phyloP scores from a whole-genome alignment of 306 rosid species.

The Prunus padus region DNA sequence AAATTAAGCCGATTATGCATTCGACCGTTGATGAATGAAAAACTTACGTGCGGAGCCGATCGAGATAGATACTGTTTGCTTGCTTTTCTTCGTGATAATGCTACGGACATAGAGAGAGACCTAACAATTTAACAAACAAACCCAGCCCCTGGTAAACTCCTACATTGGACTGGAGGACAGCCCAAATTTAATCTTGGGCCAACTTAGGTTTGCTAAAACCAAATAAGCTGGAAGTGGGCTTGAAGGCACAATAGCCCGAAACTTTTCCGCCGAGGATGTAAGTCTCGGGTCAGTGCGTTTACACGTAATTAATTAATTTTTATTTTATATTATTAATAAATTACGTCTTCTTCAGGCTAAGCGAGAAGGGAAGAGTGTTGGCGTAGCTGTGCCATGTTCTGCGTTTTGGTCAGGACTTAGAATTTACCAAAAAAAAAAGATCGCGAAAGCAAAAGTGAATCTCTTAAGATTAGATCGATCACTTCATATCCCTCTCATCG shows the following conservation, averaged over 20 bases:
- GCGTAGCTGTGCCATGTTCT: background rate
- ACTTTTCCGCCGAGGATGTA: background rate
- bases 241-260: background rate
- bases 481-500: background rate
- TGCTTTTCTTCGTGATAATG: no score
- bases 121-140: no score
- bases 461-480: slow-evolving; percentile 13
- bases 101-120: no score
- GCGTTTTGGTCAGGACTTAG: background rate
- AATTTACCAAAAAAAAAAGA: background rate
- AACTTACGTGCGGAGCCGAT: no score
- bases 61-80: no score
- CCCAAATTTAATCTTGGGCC: no score
- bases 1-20: no score
- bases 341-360: background rate
- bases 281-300: background rate
- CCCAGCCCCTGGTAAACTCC: no score
- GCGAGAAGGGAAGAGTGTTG: background rate
- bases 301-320: background rate
- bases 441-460: background rate
- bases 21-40: no score
- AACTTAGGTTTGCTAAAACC: no score
- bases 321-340: no score
- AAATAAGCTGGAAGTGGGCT: background rate
- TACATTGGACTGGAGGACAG: no score